Percentiles rank a stretch among this genome's conserved stretches.
These are phyloP conservation scores for Coelastrella sp. DNA, from an alignment of 139 green algal genomes.

Conservation along the genomic window DNA sequence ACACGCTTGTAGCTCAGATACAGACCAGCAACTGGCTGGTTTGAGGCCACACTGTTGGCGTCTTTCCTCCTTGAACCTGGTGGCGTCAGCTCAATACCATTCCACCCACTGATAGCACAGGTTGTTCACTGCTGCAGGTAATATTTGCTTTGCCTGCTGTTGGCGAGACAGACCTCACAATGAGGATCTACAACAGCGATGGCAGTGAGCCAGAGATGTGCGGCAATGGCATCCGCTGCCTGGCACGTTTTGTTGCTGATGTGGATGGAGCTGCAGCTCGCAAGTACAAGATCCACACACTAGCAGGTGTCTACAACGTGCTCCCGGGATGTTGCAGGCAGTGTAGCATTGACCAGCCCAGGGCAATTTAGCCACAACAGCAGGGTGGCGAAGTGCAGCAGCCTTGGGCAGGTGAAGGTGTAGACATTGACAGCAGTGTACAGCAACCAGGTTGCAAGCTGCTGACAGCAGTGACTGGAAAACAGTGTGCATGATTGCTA, in stretches of 20 bases:
- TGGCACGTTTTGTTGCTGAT: constrained; percentile 93
- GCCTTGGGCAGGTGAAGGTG: too few species aligned
- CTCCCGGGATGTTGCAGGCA: too few species aligned
- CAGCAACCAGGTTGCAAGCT: too few species aligned
- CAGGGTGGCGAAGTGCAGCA: too few species aligned
- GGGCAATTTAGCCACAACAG: too few species aligned
- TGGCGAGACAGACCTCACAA: constrained; percentile 87
- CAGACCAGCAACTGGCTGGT: background rate
- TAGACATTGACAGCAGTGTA: too few species aligned
- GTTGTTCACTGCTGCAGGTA: constrained; percentile 62
- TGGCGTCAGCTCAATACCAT: background rate
- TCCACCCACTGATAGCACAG: background rate
- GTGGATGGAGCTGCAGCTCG: constrained; percentile 65
- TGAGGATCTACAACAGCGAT: constrained; percentile 99
- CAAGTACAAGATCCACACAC: constrained; percentile 90
- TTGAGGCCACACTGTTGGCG: background rate
- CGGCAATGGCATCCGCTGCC: constrained; percentile 98
- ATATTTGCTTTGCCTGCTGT: constrained; percentile 92
- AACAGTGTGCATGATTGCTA: too few species aligned
- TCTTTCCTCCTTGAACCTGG: background rate
- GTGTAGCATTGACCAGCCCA: too few species aligned
- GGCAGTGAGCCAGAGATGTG: constrained; percentile 99
- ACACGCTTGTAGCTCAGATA: too few species aligned
- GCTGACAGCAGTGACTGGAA: too few species aligned
- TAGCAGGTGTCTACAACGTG: constrained; percentile 73